Evolutionary conservation across 345 rosid species (phyloP).

Genomic region (Eucalyptus leucophloia): DNA sequence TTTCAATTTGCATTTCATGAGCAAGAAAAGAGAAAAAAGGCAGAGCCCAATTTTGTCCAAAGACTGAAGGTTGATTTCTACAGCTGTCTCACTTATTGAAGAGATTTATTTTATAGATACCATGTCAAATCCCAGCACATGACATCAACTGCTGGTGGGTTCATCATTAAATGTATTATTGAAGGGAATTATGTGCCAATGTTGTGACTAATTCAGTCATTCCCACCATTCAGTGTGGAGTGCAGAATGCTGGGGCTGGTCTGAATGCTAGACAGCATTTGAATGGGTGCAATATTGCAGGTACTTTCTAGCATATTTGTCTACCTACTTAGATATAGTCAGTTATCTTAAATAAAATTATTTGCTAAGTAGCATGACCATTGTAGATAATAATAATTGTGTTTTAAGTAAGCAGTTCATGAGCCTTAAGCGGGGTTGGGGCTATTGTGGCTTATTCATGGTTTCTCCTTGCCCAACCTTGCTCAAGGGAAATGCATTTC

Average conservation of each 20-base stretch:
- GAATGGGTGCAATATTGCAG: neutral
- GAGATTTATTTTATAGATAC: neutral
- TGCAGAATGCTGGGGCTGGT: neutral
- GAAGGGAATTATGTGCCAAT: neutral
- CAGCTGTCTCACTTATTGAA: neutral
- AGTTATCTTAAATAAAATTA: neutral
- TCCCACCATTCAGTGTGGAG: neutral
- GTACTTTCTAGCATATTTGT: neutral
- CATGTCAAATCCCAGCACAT: neutral
- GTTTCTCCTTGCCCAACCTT: neutral
- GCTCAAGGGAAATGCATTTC: neutral
- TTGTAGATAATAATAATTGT: neutral
- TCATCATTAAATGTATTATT: neutral
- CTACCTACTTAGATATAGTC: neutral
- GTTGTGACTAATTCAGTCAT: neutral
- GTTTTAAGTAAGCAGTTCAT: neutral
- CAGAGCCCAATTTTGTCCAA: neutral
- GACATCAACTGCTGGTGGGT: neutral
- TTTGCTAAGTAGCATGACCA: neutral
- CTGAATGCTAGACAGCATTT: neutral
- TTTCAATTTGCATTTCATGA: neutral
- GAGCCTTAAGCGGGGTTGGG: neutral
- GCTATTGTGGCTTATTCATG: neutral
- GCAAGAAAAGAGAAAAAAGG: neutral
- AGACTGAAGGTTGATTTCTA: neutral